These are phyloP conservation scores for Cyclotella atomus DNA, from an alignment of 108 stramenopile species.

Conservation along the genomic window DNA sequence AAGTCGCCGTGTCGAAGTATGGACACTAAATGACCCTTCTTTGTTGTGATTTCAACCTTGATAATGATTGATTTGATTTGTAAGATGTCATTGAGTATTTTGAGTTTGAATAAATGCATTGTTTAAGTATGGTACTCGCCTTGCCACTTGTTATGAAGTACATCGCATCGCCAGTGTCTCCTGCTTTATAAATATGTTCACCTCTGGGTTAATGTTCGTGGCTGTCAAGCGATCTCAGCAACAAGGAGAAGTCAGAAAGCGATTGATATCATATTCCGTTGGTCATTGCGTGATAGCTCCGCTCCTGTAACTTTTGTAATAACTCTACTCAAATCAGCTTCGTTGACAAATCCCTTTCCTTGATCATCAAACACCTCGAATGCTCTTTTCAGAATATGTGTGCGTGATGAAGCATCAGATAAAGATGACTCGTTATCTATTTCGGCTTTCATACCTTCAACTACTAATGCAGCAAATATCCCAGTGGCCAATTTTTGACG, in stretches of 20 bases:
- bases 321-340: constrained; percentile 71
- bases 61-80: too few relatives aligned
- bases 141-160: constrained; percentile 87
- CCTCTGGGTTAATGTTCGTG: constrained; percentile 71
- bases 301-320: constrained; percentile 66
- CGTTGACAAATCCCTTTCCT: constrained; percentile 68
- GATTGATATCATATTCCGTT: constrained; percentile 56
- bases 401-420: constrained; percentile 25
- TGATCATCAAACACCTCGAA: constrained; percentile 76
- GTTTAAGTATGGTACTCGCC: neutral
- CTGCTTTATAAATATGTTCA: constrained; percentile 66
- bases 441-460: constrained; percentile 8
- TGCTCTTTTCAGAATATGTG: constrained; percentile 67
- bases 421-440: constrained; percentile 11
- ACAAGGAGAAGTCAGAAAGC: constrained; percentile 70
- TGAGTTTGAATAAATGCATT: too few relatives aligned
- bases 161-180: constrained; percentile 78
- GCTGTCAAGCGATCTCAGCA: constrained; percentile 64
- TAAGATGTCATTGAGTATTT: too few relatives aligned
- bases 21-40: constrained; percentile 74
- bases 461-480: constrained; percentile 80
- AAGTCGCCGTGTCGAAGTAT: constrained; percentile 77
- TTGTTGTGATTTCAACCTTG: constrained; percentile 68
- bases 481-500: constrained; percentile 69
- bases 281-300: constrained; percentile 47